phyloP scores from a whole-genome alignment of 2,329 filamentous ascomycete species.

The Coniella vitis region DNA sequence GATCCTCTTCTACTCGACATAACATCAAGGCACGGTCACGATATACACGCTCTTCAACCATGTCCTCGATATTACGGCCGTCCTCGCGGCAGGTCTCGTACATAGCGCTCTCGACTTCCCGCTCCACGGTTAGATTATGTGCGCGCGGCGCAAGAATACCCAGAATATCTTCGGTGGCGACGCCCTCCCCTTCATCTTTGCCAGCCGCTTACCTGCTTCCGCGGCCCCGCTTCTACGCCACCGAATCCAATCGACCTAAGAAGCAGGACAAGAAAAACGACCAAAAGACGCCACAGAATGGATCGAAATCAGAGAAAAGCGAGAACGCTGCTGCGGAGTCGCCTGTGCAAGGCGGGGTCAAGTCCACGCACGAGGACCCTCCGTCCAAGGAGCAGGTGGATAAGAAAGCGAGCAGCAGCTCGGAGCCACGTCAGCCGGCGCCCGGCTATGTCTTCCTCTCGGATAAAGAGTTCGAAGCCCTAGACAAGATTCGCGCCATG shows the following conservation, averaged over 20 bases:
- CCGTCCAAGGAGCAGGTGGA: background rate
- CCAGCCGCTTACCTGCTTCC: slow-evolving; percentile 14
- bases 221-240: slow-evolving; percentile 22
- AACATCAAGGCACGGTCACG: too few species aligned
- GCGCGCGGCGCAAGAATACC: slow-evolving; percentile 17
- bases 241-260: slow-evolving; percentile 12
- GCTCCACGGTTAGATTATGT: slow-evolving; percentile 19
- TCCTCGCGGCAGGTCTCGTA: slow-evolving; percentile 24
- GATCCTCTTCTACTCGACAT: too few species aligned
- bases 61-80: slow-evolving; percentile 24
- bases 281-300: background rate
- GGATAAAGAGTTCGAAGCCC: slow-evolving; percentile 40
- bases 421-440: slow-evolving; percentile 25
- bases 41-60: too few species aligned
- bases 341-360: background rate
- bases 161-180: slow-evolving; percentile 15
- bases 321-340: background rate
- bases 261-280: slow-evolving; percentile 1
- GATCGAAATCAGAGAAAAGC: background rate
- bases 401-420: background rate
- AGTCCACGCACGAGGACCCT: background rate
- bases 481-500: slow-evolving; percentile 54
- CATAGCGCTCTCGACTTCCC: slow-evolving; percentile 21
- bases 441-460: slow-evolving; percentile 41
- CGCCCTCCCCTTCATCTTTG: slow-evolving; percentile 2